phyloP scores from a whole-genome alignment of 805 yeast genomes.

The Yamadazyma insecticola region DNA sequence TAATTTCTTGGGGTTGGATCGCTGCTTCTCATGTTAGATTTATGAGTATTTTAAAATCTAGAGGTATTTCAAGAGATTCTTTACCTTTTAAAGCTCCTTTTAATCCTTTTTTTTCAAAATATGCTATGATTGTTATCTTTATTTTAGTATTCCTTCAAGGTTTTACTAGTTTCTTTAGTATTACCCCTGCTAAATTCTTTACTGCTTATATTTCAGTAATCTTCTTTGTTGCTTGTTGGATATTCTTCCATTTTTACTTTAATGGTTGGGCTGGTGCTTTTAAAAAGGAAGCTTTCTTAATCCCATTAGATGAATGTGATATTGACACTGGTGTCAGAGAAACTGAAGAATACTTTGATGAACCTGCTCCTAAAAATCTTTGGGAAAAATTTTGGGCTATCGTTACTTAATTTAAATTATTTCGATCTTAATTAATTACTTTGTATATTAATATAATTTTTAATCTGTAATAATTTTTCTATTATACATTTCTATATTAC shows the following conservation, averaged over 20 bases:
- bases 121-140: constrained; percentile 50
- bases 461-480: neutral
- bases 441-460: neutral
- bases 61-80: constrained; percentile 62
- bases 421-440: neutral
- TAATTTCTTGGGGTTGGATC: constrained; percentile 69
- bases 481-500: too few species aligned
- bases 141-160: constrained; percentile 71
- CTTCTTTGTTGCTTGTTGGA: constrained; percentile 52
- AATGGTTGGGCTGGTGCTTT: constrained; percentile 34
- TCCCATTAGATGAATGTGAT: constrained; percentile 59
- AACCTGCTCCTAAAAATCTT: constrained; percentile 44
- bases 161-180: constrained; percentile 53
- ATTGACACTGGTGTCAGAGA: constrained; percentile 64
- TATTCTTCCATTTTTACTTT: constrained; percentile 49
- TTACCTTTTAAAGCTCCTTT: constrained; percentile 71
- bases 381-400: constrained; percentile 55
- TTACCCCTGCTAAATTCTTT: constrained; percentile 56
- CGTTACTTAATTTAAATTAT: constrained; percentile 14
- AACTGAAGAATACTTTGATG: constrained; percentile 57
- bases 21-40: constrained; percentile 63
- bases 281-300: constrained; percentile 34
- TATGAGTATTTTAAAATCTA: constrained; percentile 56
- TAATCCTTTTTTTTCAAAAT: constrained; percentile 67
- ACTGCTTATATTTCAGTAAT: constrained; percentile 69